phyloP scores from a whole-genome alignment of 2,329 filamentous ascomycete genomes.

The Celoporthe dispersa region DNA sequence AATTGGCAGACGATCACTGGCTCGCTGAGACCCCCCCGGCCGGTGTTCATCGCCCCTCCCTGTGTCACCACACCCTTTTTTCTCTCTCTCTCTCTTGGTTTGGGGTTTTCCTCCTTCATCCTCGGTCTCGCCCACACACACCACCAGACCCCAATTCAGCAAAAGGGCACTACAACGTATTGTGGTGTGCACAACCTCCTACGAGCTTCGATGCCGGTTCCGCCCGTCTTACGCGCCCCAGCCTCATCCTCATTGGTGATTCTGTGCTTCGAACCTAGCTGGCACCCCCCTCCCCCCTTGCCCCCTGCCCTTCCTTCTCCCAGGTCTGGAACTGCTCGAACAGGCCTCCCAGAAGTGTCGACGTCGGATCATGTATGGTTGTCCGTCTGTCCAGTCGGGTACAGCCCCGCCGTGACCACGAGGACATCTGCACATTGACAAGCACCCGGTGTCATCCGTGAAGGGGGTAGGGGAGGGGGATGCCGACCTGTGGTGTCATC shows the following conservation, averaged over 20 bases:
- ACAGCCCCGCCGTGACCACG: neutral
- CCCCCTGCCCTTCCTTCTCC: too few species aligned
- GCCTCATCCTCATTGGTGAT: neutral
- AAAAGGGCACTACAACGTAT: neutral
- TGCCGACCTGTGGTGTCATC: neutral
- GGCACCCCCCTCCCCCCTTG: too few species aligned
- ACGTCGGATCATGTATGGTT: neutral
- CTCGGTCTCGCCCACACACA: slow-evolving; percentile 1
- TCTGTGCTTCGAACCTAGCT: neutral
- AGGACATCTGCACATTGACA: neutral
- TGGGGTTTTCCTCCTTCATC: too few species aligned
- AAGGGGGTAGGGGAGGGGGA: too few species aligned
- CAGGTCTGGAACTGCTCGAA: neutral
- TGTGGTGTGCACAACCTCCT: neutral
- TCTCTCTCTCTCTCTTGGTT: neutral
- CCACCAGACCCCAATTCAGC: neutral
- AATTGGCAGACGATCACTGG: neutral
- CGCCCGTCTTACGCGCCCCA: slow-evolving; percentile 9
- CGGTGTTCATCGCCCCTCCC: neutral
- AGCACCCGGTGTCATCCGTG: neutral
- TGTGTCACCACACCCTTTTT: slow-evolving; percentile 11
- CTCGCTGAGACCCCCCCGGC: neutral
- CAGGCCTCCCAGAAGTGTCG: neutral
- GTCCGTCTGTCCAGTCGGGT: neutral
- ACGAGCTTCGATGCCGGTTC: slow-evolving; percentile 2